Percentiles rank a stretch among this genome's conserved stretches.
phyloP scores from a whole-genome alignment of 2,329 filamentous ascomycete species.

The Alternaria conjuncta region DNA sequence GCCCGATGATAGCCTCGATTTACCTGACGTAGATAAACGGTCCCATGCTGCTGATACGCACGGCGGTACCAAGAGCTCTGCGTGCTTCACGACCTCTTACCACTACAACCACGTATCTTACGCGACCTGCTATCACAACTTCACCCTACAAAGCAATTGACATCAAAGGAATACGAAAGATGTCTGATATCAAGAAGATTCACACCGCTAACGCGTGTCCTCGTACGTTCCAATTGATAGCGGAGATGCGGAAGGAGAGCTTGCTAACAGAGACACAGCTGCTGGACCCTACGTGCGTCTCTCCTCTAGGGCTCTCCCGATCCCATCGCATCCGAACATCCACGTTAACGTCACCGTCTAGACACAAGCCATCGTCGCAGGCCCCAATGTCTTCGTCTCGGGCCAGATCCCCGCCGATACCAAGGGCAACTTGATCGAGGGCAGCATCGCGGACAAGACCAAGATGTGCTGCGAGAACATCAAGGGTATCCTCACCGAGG shows the following conservation, averaged over 20 bases:
- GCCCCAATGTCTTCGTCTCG: constrained; percentile 72
- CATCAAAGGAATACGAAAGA: constrained; percentile 27
- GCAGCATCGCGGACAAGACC: constrained; percentile 72
- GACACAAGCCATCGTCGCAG: constrained; percentile 69
- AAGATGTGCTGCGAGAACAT: constrained; percentile 79
- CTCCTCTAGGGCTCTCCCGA: not conserved
- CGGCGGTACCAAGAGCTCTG: not conserved
- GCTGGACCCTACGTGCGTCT: constrained; percentile 53
- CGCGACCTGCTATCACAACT: not conserved
- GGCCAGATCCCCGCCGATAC: constrained; percentile 78
- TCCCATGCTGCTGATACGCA: constrained; percentile 1
- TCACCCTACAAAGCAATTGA: not conserved
- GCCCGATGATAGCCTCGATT: constrained; percentile 32
- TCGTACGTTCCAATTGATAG: constrained; percentile 42
- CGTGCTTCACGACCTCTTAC: not conserved
- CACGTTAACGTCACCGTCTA: constrained; percentile 19
- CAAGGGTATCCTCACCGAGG: constrained; percentile 80
- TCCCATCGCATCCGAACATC: not conserved
- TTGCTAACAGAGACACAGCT: constrained; percentile 36
- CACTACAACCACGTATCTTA: not conserved
- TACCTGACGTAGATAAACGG: constrained; percentile 26
- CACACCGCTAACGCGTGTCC: constrained; percentile 52
- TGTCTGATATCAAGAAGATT: constrained; percentile 55
- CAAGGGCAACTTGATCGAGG: constrained; percentile 65
- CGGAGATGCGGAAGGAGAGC: not conserved